These are phyloP conservation scores for Dactylellina sp. DNA, from an alignment of 2,329 filamentous ascomycete genomes.

Conservation along the genomic window DNA sequence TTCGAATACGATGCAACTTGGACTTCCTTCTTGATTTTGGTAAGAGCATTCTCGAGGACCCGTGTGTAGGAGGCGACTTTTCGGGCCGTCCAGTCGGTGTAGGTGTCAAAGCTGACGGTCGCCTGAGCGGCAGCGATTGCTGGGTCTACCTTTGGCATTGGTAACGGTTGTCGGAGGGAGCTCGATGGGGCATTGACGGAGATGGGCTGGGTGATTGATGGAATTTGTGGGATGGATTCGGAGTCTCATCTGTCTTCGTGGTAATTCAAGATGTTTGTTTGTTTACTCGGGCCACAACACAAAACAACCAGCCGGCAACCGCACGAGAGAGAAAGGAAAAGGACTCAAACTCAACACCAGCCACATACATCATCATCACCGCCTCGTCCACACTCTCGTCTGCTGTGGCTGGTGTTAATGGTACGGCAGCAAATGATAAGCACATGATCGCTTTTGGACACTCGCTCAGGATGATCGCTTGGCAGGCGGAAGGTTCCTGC, in stretches of 20 bases:
- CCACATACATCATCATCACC: constrained; percentile 10
- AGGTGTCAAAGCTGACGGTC: constrained; percentile 32
- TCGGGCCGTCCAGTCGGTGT: constrained; percentile 46
- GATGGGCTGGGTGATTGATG: not conserved
- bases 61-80: constrained; percentile 47
- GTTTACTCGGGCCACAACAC: constrained; percentile 38
- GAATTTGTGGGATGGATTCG: not conserved
- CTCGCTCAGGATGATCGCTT: constrained; percentile 6
- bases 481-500: constrained; percentile 4
- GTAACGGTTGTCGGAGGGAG: constrained; percentile 11
- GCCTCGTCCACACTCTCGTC: not conserved
- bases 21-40: constrained; percentile 52
- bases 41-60: constrained; percentile 50
- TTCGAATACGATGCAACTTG: constrained; percentile 42
- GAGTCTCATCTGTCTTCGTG: constrained; percentile 3
- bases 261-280: constrained; percentile 33
- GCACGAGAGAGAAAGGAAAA: no score
- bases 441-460: not conserved
- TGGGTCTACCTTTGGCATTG: constrained; percentile 37
- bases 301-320: constrained; percentile 6
- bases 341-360: constrained; percentile 7
- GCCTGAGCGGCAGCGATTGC: constrained; percentile 28
- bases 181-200: constrained; percentile 16
- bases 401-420: not conserved
- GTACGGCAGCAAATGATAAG: not conserved